Conservation (phyloP, 768 basidiomycete genomes). For the Inosperma sp. region DNA sequence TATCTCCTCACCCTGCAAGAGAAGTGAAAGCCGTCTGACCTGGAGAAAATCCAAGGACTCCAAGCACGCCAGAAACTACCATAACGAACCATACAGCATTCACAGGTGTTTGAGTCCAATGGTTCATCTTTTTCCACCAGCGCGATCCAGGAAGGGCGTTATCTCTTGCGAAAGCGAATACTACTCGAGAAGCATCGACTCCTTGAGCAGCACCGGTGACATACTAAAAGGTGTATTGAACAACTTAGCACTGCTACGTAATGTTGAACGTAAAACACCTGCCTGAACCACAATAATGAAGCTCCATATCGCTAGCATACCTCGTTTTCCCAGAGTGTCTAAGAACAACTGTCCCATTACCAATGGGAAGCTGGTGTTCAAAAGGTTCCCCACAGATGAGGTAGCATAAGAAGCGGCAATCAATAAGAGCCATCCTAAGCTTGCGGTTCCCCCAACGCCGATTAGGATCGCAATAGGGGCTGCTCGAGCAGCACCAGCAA, state of each 20-base stretch:
- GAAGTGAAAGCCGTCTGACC: conserved; percentile 57
- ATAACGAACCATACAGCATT: conserved; percentile 77
- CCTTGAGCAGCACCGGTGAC: conserved; percentile 72
- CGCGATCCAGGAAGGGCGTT: conserved; percentile 69
- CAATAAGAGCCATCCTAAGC: conserved; percentile 60
- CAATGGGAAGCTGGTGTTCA: conserved; percentile 49
- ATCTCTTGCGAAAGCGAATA: conserved; percentile 72
- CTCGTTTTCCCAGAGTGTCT: conserved; percentile 57
- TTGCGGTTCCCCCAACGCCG: conserved; percentile 54
- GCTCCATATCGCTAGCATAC: conserved; percentile 71
- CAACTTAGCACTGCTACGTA: neutral
- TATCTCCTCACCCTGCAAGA: conserved; percentile 52
- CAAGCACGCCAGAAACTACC: conserved; percentile 19
- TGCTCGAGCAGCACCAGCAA: conserved; percentile 55
- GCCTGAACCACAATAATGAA: conserved; percentile 59
- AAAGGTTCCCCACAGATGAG: conserved; percentile 46
- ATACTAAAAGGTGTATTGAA: conserved; percentile 37
- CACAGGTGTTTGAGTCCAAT: conserved; percentile 60
- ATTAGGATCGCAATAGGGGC: conserved; percentile 69
- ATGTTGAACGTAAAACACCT: conserved; percentile 7
- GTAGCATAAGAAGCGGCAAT: conserved; percentile 66
- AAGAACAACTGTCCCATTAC: conserved; percentile 73
- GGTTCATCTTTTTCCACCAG: conserved; percentile 63
- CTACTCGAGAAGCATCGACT: conserved; percentile 70
- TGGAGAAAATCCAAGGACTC: conserved; percentile 57